These are phyloP conservation scores for Arctium lappa DNA, from an alignment of 129 eudicot species.

Conservation along the genomic window DNA sequence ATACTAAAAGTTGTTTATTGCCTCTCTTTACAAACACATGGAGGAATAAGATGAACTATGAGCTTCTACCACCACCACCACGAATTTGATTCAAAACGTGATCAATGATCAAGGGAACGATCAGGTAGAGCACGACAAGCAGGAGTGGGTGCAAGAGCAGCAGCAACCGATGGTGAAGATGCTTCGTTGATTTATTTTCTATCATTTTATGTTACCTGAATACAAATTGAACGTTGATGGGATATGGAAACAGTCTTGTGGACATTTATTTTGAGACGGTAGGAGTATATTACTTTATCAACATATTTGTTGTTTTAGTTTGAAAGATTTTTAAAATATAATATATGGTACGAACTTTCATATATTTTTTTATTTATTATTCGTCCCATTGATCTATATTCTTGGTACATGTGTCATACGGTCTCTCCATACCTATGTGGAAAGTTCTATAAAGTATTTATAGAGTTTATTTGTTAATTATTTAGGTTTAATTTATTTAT, in stretches of 20 bases:
- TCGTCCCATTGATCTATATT: background rate
- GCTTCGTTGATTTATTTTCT: background rate
- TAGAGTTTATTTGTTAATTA: too few relatives aligned
- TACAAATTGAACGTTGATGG: too few relatives aligned
- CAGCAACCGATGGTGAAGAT: conserved; percentile 4
- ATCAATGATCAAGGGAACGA: background rate
- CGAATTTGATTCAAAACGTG: background rate
- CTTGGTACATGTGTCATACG: background rate
- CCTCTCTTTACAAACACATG: background rate
- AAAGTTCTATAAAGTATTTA: too few relatives aligned
- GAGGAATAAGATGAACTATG: background rate
- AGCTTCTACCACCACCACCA: background rate
- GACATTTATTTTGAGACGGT: too few relatives aligned
- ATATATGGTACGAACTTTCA: background rate
- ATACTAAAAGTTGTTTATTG: background rate
- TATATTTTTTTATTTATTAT: too few relatives aligned
- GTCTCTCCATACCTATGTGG: background rate
- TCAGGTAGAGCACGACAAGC: background rate
- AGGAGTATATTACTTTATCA: background rate
- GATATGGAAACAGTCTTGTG: too few relatives aligned
- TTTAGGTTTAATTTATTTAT: too few relatives aligned
- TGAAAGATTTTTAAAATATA: background rate
- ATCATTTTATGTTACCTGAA: too few relatives aligned
- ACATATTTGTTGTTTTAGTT: background rate
- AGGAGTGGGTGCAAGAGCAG: background rate